A percentile compares a stretch with the other conserved stretches of the same genome.
Conservation (phyloP, 768 basidiomycete species). For the Agaricus blazei region DNA sequence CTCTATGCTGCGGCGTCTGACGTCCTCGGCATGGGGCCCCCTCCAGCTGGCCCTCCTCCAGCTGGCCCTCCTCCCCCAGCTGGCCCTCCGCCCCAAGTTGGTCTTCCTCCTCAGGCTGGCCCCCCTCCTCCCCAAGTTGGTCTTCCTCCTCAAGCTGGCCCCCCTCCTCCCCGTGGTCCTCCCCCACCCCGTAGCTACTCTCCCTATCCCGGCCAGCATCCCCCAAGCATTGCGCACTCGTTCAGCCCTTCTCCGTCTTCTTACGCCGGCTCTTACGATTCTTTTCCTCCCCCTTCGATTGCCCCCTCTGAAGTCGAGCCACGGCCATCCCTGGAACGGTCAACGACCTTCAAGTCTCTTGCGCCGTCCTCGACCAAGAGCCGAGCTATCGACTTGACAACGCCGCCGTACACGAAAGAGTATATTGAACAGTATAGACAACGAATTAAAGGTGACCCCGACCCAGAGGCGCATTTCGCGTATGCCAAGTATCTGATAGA, state of each 20-base stretch:
- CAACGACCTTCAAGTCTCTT: constrained; percentile 53
- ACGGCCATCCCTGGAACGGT: constrained; percentile 52
- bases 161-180: constrained; percentile 10
- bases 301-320: constrained; percentile 46
- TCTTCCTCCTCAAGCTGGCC: constrained; percentile 1
- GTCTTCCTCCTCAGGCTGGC: too few species aligned
- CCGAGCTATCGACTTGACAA: constrained; percentile 76
- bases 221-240: constrained; percentile 7
- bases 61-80: constrained; percentile 25
- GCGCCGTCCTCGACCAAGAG: constrained; percentile 57
- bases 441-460: constrained; percentile 95
- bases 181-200: constrained; percentile 10
- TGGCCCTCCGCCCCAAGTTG: background rate
- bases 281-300: constrained; percentile 18
- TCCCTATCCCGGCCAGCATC: constrained; percentile 10
- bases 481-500: constrained; percentile 99
- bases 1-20: constrained; percentile 75
- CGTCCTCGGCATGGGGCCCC: constrained; percentile 74
- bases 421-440: constrained; percentile 98
- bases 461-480: constrained; percentile 95
- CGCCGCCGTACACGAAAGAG: constrained; percentile 89
- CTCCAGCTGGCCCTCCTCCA: constrained; percentile 33
- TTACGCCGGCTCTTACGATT: constrained; percentile 15
- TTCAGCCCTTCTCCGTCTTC: constrained; percentile 12
- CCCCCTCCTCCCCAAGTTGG: too few species aligned